Evolutionary conservation across 1,139 yeast genomes (phyloP).

Genomic region (Hansenula lynferdii): DNA sequence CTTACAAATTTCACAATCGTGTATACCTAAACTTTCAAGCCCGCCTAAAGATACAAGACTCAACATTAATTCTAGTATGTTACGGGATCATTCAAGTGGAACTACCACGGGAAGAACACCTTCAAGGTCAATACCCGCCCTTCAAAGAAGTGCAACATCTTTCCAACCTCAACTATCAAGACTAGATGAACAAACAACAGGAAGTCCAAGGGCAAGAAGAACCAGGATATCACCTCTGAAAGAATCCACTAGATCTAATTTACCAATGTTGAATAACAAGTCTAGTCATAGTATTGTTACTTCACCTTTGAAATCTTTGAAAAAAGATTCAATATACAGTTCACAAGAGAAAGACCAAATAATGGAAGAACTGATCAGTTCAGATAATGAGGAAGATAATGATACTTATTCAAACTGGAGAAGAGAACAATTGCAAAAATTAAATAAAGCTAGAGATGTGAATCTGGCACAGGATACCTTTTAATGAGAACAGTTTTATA

Average conservation of each 20-base stretch:
- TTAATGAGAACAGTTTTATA: background rate
- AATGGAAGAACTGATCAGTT: conserved; percentile 6
- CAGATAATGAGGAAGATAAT: conserved; percentile 14
- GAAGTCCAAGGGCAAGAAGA: conserved; percentile 13
- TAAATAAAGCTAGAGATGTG: conserved; percentile 13
- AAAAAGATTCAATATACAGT: conserved; percentile 4
- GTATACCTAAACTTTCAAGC: conserved; percentile 11
- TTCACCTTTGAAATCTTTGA: conserved; percentile 21
- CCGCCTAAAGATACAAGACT: conserved; percentile 10
- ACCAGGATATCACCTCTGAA: conserved; percentile 11
- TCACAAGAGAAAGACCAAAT: conserved; percentile 8
- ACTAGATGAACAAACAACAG: conserved; percentile 11
- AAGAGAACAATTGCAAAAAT: conserved; percentile 20
- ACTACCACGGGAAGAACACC: conserved; percentile 7
- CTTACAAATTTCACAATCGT: conserved; percentile 11
- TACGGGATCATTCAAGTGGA: conserved; percentile 7
- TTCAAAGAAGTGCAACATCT: conserved; percentile 2
- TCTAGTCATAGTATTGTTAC: conserved; percentile 9
- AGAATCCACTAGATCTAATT: conserved; percentile 7
- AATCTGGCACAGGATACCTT: conserved; percentile 14
- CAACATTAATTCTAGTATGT: conserved; percentile 10
- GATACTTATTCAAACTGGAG: conserved; percentile 21
- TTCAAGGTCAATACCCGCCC: conserved; percentile 10
- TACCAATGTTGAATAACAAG: conserved; percentile 3
- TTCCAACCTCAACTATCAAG: conserved; percentile 18